Conservation (phyloP, 495 filamentous ascomycete genomes). For the Chaetomidium leptoderma region DNA sequence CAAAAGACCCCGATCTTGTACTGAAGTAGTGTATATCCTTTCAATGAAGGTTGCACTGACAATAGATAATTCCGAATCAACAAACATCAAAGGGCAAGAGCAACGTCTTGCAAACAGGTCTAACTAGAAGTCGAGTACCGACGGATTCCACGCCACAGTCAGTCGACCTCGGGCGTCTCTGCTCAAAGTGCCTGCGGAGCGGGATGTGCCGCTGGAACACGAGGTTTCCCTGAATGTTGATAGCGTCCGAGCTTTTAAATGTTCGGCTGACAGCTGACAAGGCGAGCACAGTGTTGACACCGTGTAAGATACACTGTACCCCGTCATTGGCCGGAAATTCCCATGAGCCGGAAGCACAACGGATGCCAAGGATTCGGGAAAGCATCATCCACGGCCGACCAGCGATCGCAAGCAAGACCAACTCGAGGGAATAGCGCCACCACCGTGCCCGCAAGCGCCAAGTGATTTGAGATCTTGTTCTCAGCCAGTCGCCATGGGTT, state of each 20-base stretch:
- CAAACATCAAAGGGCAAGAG: too few species aligned
- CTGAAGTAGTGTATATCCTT: too few species aligned
- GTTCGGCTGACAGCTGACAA: not conserved
- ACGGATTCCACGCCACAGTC: too few species aligned
- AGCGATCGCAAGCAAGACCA: slow-evolving; percentile 1
- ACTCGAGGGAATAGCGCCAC: slow-evolving; percentile 11
- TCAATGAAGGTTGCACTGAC: too few species aligned
- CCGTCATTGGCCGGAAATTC: slow-evolving; percentile 24
- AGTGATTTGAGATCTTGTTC: slow-evolving; percentile 16
- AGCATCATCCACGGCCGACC: slow-evolving; percentile 13
- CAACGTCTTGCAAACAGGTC: too few species aligned
- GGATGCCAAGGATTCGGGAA: slow-evolving; percentile 23
- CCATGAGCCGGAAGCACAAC: slow-evolving; percentile 21
- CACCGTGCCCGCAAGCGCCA: slow-evolving; percentile 6
- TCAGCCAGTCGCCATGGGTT: slow-evolving; percentile 39
- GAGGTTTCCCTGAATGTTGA: not conserved
- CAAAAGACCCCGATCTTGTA: too few species aligned
- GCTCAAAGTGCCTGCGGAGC: not conserved
- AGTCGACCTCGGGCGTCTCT: too few species aligned
- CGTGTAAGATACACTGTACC: slow-evolving; percentile 9
- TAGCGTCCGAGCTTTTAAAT: slow-evolving; percentile 11
- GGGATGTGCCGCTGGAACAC: too few species aligned
- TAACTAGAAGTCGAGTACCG: too few species aligned
- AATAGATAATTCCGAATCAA: too few species aligned
- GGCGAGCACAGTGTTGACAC: slow-evolving; percentile 1